Base-by-base conservation (phyloP, 805 yeast genomes). In the Candida xiaguanensis region DNA sequence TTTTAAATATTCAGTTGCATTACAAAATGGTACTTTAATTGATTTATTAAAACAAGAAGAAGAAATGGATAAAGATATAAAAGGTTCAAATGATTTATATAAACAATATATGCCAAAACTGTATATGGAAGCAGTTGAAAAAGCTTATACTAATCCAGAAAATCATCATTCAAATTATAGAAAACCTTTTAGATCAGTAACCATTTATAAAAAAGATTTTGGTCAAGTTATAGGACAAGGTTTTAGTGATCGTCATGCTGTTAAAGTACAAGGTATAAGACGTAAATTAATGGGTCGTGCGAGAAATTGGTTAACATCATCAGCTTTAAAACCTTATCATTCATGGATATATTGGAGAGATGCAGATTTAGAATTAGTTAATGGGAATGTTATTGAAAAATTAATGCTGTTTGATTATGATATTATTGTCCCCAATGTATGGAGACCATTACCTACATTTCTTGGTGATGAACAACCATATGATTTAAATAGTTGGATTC, bases 401-500 rank as follows among this genome's bases (percentile, higher is more conserved):
- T 66, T 85, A 62, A 85, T 85, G 91, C 72, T 74, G 46, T 67
- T 61, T 40, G 74, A 76, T 47, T 81, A 72, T 54, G 95, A 85
- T 53, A 84, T 85, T 12, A 70, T 85, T 58, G 81, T 83, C 28
- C 95, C 88, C 20, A 88, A 93, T 55, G 96, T 93, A 24, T 93
- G 99, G 99, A 75, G 99, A 51, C 99, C 98, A 2, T 71, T 93
- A 45, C 99, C 99, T 2, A 83, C 81, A 33, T 93, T 90, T 63
- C 74, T 93, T 46, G 95, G 93, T 14, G 77, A 78, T 47, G 95
- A 86, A 57, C 99, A 93, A 62, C 89, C 98, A 1, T 93, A 93
- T 59, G 99, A 93, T 63, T 75, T 93, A 56, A 93, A 93, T 63
- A 86, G 97, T 11, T 93, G 99, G 99, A 77, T 87, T 41, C 99